Base-by-base conservation (phyloP, 2,329 filamentous ascomycete genomes). In the Penicillium vulpinum region DNA sequence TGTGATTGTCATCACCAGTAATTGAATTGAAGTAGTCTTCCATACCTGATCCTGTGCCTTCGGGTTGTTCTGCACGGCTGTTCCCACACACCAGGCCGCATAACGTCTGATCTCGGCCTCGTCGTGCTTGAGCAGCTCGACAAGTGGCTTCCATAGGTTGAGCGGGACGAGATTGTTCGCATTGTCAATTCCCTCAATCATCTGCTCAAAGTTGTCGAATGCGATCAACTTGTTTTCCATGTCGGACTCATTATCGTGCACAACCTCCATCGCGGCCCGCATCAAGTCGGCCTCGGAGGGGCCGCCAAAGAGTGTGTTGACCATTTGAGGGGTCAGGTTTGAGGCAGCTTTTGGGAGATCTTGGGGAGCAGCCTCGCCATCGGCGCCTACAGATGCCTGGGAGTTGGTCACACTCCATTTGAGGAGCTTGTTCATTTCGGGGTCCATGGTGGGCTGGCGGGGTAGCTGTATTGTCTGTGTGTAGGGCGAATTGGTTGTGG, bases 51-150 rank as follows among this genome's bases (percentile, higher is more conserved):
- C 90, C 78, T 99, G 94, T 49, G 85, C 87, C 72, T 88, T 88
- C 65, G 84, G 83, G 75, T 99, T 97, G 79, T 99, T 99, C 81
- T 97, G 92, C 58, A 99, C 94, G 10, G 94, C 93, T 6, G 92
- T 97, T 49, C 91, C 91, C 57, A 94, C 80, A 78, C 92, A 97
- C 90, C 91, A 96, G n/a, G 92, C 92, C 3, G 93, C 92, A 91
- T 92, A 67, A 67, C 82, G 86, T 62, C 92, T 82, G 69, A 96
- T 80, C 61, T 94, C 89, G 6, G 81, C 72, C 69, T 94, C 88
- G 11, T 83, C 80, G 67, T 87, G 82, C 48, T 81, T 80, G 15
- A 99, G 80, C 61, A 97, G 79, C 9, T 81, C 76, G 11, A 97
- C 81, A 38, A 99, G 80, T 10, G 91, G 91, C 11, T 84, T 83